Evolutionary conservation across 208 protist genomes (phyloP), one percentile per base, ranked within the genome.

Genomic region (Crithidia expoeki): DNA sequence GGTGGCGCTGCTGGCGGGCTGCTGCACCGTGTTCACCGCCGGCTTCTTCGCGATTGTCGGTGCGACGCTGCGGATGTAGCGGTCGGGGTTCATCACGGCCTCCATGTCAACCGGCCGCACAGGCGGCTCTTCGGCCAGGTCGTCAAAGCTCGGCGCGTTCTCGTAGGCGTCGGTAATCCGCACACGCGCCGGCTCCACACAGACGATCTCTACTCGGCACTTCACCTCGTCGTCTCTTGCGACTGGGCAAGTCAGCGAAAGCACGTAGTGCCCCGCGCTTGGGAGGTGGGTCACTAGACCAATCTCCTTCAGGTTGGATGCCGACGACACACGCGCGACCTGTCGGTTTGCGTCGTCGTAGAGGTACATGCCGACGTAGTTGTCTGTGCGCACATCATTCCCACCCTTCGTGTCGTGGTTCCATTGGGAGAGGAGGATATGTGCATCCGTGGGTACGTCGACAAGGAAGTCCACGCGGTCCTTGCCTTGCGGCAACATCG

Each of bases 291-390:
- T 68, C 7, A 88, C 84, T 19, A 92, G 66, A 27, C 84, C 84
- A 50, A 77, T 90, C 60, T 91, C 82, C 42, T 81, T 74, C 51
- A 82, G 70, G 76, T 89, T 93, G 5, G 84, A 90, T 30, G 87
- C 87, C 19, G 80, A 74, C 12, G 81, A 68, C 33, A 90, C 79
- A 50, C 81, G 77, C 44, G 79, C 49, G 0, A 93, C 68, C 11
- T 72, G 74, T 28, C 73, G 63, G 42, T 86, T 76, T 1, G 73
- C 46, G 50, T 76, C 75, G 70, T 90, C 76, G 73, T 93, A 90
- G 23, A 93, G 73, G 72, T 93, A 90, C 80, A 90, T 84, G 56
- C 85, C 85, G 19, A 90, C 56, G 70, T 81, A 93, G 66, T 93
- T 85, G 2, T 90, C 77, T 3, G 82, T 80, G 75, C 85, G 86